These are phyloP conservation scores for Lavandula angustifolia DNA, from an alignment of 257 asterid genomes.

Conservation along the genomic window DNA sequence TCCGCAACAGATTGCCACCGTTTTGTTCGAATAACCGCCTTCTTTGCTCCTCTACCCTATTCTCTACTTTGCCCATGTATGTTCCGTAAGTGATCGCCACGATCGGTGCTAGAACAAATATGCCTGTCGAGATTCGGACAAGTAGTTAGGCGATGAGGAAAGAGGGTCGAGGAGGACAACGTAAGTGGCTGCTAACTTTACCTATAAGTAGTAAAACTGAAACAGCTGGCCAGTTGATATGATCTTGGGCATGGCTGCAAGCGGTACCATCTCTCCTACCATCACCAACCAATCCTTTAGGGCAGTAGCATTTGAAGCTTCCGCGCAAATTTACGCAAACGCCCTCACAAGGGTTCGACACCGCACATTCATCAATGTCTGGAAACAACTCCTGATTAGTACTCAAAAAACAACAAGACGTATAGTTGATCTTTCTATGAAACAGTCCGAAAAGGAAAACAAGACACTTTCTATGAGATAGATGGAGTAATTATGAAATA, in stretches of 20 bases:
- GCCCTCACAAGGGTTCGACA: slow-evolving; percentile 10
- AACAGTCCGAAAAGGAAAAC: neutral
- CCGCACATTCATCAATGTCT: slow-evolving; percentile 18
- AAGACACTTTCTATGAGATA: too few species aligned
- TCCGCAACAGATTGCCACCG: slow-evolving; percentile 15
- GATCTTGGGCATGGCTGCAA: slow-evolving; percentile 1
- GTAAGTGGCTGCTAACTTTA: neutral
- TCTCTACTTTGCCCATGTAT: neutral
- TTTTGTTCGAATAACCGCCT: neutral
- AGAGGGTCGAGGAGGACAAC: too few species aligned
- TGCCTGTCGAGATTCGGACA: neutral
- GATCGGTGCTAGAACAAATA: neutral
- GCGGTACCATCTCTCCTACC: slow-evolving; percentile 10
- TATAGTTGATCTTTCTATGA: too few species aligned
- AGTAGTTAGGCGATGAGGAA: too few species aligned
- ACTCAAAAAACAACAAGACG: neutral
- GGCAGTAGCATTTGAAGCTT: slow-evolving; percentile 21
- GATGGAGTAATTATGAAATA: too few species aligned
- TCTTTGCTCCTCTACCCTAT: neutral
- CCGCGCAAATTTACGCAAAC: neutral
- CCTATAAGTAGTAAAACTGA: slow-evolving; percentile 11
- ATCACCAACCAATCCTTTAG: slow-evolving; percentile 7
- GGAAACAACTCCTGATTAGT: neutral
- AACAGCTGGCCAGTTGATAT: neutral
- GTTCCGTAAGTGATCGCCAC: neutral